phyloP scores from a whole-genome alignment of 495 filamentous ascomycete genomes.

The Penicillium canescens region DNA sequence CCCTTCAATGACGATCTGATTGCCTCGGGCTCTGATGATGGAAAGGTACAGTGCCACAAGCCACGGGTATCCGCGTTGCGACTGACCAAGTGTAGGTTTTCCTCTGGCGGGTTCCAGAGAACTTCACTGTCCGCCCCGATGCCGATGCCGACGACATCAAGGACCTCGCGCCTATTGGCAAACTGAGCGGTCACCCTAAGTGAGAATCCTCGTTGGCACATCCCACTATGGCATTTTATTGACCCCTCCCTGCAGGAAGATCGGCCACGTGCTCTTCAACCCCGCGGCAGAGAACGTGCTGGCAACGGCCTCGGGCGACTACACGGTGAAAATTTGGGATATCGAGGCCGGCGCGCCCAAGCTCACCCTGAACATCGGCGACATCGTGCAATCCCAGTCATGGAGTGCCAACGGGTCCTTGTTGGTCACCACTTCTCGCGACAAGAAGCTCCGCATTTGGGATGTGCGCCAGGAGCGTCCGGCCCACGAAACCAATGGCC shows the following conservation, averaged over 20 bases:
- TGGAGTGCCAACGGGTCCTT: conserved; percentile 93
- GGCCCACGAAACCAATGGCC: conserved; percentile 80
- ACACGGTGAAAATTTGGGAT: conserved; percentile 96
- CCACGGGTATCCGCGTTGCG: not conserved
- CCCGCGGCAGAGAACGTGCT: conserved; percentile 94
- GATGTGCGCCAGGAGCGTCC: conserved; percentile 91
- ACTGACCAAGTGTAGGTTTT: conserved; percentile 59
- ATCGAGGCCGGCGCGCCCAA: conserved; percentile 72
- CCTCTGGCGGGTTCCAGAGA: conserved; percentile 91
- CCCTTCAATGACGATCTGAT: conserved; percentile 93
- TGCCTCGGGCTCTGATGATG: conserved; percentile 93
- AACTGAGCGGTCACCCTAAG: conserved; percentile 68
- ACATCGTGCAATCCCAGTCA: conserved; percentile 91
- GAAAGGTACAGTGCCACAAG: conserved; percentile 59
- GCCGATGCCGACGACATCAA: conserved; percentile 69
- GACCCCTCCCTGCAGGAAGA: conserved; percentile 61
- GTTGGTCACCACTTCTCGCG: conserved; percentile 89
- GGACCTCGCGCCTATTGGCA: conserved; percentile 78
- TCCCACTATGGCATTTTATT: conserved; percentile 5
- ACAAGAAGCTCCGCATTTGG: conserved; percentile 98
- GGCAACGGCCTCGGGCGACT: conserved; percentile 92
- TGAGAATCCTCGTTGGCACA: conserved; percentile 18
- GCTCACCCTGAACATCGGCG: conserved; percentile 76
- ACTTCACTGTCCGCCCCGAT: conserved; percentile 80
- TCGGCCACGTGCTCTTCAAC: conserved; percentile 97